Conservation (phyloP, 306 rosid species). For the Luffa aegyptiaca region DNA sequence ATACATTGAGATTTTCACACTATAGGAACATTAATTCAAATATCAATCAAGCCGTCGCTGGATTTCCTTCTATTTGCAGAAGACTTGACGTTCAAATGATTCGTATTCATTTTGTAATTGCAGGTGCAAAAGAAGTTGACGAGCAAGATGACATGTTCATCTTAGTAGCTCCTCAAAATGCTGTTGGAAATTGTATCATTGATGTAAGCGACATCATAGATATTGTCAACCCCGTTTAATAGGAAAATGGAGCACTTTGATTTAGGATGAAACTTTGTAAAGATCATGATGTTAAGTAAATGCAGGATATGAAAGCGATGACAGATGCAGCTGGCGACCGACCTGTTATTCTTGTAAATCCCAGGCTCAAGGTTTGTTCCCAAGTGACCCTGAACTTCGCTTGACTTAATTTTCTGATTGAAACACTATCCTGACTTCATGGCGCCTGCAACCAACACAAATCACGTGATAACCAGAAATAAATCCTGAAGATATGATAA, state of each 20-base stretch:
- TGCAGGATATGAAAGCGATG: constrained; percentile 85
- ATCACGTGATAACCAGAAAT: neutral
- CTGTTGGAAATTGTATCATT: constrained; percentile 92
- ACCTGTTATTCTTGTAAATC: constrained; percentile 75
- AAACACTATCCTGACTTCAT: neutral
- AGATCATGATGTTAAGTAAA: neutral
- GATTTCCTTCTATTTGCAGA: neutral
- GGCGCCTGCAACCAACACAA: neutral
- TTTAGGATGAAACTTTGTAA: neutral
- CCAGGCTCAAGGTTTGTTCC: constrained; percentile 69
- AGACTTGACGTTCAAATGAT: neutral
- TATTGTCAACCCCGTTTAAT: neutral
- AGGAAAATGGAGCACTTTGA: neutral
- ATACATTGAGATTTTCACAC: neutral
- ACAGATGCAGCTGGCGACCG: constrained; percentile 78
- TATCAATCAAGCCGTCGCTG: neutral
- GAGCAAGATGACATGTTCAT: constrained; percentile 81
- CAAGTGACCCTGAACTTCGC: neutral
- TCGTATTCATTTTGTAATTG: constrained; percentile 16
- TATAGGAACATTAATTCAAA: neutral
- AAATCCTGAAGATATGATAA: neutral
- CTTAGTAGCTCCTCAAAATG: constrained; percentile 96
- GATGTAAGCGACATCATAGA: constrained; percentile 44
- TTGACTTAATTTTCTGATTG: neutral
- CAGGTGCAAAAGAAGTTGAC: constrained; percentile 88